These are phyloP conservation scores for Colletotrichum sojae DNA, from an alignment of 2,329 filamentous ascomycete species.

Conservation along the genomic window DNA sequence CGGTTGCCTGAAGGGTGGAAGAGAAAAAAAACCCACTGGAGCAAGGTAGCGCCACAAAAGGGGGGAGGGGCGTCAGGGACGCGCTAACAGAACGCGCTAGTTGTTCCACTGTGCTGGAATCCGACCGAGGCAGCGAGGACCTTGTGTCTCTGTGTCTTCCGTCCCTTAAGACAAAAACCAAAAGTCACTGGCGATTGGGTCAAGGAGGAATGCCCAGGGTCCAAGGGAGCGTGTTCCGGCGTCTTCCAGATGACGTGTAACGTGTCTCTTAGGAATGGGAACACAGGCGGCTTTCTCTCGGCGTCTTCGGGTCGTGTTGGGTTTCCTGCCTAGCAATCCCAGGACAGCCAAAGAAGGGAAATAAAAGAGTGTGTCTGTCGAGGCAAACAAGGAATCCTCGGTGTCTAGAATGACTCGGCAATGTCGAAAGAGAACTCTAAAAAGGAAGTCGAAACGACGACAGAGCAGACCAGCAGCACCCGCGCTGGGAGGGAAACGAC, in stretches of 20 bases:
- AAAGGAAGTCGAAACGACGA: not conserved
- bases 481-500: no score
- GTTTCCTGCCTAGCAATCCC: no score
- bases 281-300: not conserved
- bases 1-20: not conserved
- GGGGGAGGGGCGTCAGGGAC: not conserved
- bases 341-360: no score
- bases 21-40: slow-evolving; percentile 12
- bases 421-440: not conserved
- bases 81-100: slow-evolving; percentile 26
- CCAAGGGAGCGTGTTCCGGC: not conserved
- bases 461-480: no score
- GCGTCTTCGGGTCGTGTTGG: not conserved
- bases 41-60: slow-evolving; percentile 8
- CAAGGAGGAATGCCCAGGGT: no score
- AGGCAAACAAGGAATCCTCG: no score
- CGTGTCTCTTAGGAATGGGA: slow-evolving; percentile 1
- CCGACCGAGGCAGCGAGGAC: not conserved
- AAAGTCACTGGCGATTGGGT: not conserved
- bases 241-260: not conserved
- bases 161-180: no score
- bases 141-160: no score
- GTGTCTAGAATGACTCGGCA: no score
- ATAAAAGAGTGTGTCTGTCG: not conserved
- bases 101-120: slow-evolving; percentile 36